Evolutionary conservation across 75 land plant genomes (phyloP).

Genomic region (Larix kaempferi): DNA sequence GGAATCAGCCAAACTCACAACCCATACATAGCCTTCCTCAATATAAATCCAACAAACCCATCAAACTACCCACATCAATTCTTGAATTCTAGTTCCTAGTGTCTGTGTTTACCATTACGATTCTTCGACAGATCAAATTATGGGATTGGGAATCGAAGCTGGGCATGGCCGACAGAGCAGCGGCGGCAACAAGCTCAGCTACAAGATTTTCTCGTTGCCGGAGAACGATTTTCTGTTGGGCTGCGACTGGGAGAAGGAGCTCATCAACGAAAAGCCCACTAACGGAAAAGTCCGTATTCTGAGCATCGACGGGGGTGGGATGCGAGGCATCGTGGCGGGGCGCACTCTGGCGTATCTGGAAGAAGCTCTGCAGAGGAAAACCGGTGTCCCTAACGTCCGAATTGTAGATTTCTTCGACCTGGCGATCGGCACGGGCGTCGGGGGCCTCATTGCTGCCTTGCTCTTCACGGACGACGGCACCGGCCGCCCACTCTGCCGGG

Average conservation of each 20-base stretch:
- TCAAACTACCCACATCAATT: no score
- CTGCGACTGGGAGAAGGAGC: conserved; percentile 18
- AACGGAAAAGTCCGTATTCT: conserved; percentile 75
- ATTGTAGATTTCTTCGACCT: conserved; percentile 76
- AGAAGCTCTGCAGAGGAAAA: conserved; percentile 50
- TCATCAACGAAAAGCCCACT: conserved; percentile 1
- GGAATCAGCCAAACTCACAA: no score
- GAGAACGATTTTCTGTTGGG: conserved; percentile 48
- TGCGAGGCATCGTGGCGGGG: conserved; percentile 75
- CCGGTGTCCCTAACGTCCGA: conserved; percentile 62
- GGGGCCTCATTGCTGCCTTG: conserved; percentile 70
- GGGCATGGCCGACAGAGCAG: no score
- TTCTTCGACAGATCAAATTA: no score
- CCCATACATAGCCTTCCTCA: no score
- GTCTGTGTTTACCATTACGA: no score
- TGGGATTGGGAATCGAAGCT: no score
- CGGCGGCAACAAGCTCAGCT: no score
- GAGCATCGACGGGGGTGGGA: conserved; percentile 73
- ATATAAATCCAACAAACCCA: no score
- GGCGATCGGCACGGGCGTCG: conserved; percentile 71
- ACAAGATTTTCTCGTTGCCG: conserved; percentile 49
- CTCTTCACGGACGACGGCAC: conserved; percentile 48
- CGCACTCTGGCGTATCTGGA: conserved; percentile 77
- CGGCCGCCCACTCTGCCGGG: conserved; percentile 45
- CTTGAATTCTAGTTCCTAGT: no score